phyloP scores from a whole-genome alignment of 148 eudicot genomes.

The Camellia japonica region DNA sequence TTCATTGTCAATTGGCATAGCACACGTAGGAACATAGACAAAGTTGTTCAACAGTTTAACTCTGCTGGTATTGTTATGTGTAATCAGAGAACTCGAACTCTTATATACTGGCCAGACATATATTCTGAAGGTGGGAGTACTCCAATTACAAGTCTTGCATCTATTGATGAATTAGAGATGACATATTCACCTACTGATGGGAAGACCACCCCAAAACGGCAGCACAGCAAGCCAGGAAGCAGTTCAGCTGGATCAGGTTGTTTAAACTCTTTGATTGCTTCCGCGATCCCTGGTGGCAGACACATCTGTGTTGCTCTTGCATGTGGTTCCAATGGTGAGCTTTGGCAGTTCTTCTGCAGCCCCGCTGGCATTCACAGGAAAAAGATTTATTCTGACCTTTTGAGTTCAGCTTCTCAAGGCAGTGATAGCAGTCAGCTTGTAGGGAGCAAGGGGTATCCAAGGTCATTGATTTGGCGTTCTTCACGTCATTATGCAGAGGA shows the following conservation, averaged over 20 bases:
- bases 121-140: constrained; percentile 39
- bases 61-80: constrained; percentile 75
- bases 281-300: constrained; percentile 45
- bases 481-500: constrained; percentile 34
- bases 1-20: constrained; percentile 61
- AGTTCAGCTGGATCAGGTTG: constrained; percentile 31
- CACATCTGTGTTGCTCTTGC: constrained; percentile 73
- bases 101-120: constrained; percentile 83
- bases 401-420: constrained; percentile 27
- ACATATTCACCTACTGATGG: constrained; percentile 31
- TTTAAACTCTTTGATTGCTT: constrained; percentile 75
- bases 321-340: constrained; percentile 67
- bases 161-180: constrained; percentile 43
- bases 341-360: constrained; percentile 77
- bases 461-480: constrained; percentile 82
- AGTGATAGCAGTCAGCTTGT: constrained; percentile 35
- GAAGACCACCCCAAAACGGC: constrained; percentile 35
- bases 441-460: constrained; percentile 63
- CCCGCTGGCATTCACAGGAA: constrained; percentile 52
- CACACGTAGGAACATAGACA: constrained; percentile 29
- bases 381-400: constrained; percentile 28
- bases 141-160: constrained; percentile 45
- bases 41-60: constrained; percentile 31
- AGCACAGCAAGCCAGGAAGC: constrained; percentile 35
- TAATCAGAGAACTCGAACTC: constrained; percentile 51